Conservation (phyloP, 1,139 yeast genomes). For the Yamadazyma atmosphaerica region DNA sequence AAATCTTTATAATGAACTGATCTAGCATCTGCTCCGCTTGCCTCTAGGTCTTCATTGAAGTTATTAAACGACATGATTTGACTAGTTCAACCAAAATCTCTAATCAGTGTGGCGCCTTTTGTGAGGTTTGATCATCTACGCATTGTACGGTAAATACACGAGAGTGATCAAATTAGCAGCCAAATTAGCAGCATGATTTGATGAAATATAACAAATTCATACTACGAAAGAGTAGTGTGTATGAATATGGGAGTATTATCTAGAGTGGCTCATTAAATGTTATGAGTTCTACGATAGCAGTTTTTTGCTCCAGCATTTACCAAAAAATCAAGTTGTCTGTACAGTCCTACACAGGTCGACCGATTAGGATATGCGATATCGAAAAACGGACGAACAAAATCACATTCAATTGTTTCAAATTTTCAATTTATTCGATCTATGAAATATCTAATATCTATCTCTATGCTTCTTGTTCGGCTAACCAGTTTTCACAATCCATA, state of each 20-base stretch:
- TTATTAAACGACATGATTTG: slow-evolving; percentile 37
- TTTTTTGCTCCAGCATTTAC: too few relatives aligned
- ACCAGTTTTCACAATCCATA: slow-evolving; percentile 84
- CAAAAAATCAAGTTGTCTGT: too few relatives aligned
- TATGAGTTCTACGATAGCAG: too few relatives aligned
- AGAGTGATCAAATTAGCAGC: not conserved
- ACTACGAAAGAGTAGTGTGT: too few relatives aligned
- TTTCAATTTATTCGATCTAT: not conserved
- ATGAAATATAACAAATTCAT: too few relatives aligned
- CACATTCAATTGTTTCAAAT: slow-evolving; percentile 1
- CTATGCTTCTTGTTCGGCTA: slow-evolving; percentile 61
- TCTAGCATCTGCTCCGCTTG: slow-evolving; percentile 17
- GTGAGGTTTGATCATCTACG: not conserved
- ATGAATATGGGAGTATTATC: too few relatives aligned
- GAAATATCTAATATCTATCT: not conserved
- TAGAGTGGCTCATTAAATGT: too few relatives aligned
- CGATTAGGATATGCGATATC: not conserved
- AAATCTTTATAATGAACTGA: slow-evolving; percentile 34
- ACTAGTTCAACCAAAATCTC: not conserved
- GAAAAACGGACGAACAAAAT: not conserved
- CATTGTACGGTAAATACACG: not conserved
- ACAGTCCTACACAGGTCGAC: too few relatives aligned
- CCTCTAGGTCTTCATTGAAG: slow-evolving; percentile 36
- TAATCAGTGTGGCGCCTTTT: not conserved
- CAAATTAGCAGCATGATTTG: not conserved